Base-by-base conservation (phyloP, 1,139 yeast species). In the Saccharomyces hybrid region DNA sequence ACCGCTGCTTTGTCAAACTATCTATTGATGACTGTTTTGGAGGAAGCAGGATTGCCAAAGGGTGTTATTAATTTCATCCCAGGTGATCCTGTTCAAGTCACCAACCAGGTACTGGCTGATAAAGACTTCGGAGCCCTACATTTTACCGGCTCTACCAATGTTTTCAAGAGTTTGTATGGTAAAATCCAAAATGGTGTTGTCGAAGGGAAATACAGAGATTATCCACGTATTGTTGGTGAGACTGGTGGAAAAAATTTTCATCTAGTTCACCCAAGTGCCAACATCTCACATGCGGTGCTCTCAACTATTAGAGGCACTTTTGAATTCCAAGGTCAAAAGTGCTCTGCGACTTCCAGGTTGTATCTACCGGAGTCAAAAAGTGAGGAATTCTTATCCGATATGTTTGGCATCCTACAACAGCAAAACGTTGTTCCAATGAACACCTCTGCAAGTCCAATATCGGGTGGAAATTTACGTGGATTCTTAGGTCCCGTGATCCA, bases 241-340 rank as follows among this genome's bases (percentile, higher is more conserved):
- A 93, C 99, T 27, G 99, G 99, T 60, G 99, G 99, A 63, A 93
- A 93, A 78, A 93, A 93, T 76, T 93, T 88, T 83, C 99, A 93
- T 70, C 76, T 93, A 63, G 73, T 93, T 56, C 98, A 93, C 72
- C 74, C 81, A 48, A 80, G 89, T 50, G 90, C 98, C 16, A 71
- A 80, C 53, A 68, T 87, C 51, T 79, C 81, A 53, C 95, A 89
- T 70, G 83, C 98, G n/a, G 97, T 84, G 14, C 79, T 86, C 64
- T 86, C 95, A 47, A 86, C 98, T 1, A 79, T 93, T 52, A 83
- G 99, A 71, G 99, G 98, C 52, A 96, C 97, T 1, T 93, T 87
- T 70, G 99, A 93, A 74, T 93, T 78, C 76, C 99, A 93, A 74
- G 99, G 99, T 59, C 99, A 93, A 74, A 93, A 93, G 73, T 93